A percentile compares a stretch with the other conserved stretches of the same genome.
phyloP scores from a whole-genome alignment of 805 yeast genomes.

The Kluyveromyces nonfermentans region DNA sequence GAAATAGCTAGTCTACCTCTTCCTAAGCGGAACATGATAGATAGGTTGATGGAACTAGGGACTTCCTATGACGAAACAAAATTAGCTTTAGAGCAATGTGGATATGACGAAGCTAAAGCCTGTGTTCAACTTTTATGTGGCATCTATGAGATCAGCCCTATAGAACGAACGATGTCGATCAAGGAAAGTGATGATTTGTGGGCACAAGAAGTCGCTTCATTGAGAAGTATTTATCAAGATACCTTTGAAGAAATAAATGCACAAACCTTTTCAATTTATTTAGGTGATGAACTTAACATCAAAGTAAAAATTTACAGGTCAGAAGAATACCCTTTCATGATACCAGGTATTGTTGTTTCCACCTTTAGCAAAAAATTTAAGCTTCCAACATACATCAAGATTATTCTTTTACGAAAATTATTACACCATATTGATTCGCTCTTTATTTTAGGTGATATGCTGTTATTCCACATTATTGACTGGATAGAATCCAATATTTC shows the following conservation, averaged over 20 bases:
- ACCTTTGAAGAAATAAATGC: constrained; percentile 29
- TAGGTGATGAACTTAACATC: constrained; percentile 27
- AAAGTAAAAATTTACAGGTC: constrained; percentile 38
- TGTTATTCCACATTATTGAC: constrained; percentile 58
- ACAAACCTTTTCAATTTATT: constrained; percentile 24
- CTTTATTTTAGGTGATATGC: constrained; percentile 56
- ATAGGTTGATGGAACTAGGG: constrained; percentile 57
- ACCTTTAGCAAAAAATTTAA: constrained; percentile 35
- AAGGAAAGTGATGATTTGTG: constrained; percentile 42
- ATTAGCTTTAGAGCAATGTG: constrained; percentile 34
- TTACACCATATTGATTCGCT: constrained; percentile 35
- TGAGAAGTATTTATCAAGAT: constrained; percentile 49
- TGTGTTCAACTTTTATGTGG: constrained; percentile 9
- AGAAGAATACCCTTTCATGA: constrained; percentile 46
- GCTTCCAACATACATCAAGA: constrained; percentile 61
- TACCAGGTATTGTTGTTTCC: constrained; percentile 62
- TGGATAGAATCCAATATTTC: constrained; percentile 64
- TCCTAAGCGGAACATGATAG: constrained; percentile 45
- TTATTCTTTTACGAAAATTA: constrained; percentile 43
- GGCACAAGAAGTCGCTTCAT: constrained; percentile 67
- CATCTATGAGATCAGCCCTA: constrained; percentile 9
- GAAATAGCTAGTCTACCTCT: constrained; percentile 32
- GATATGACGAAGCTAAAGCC: constrained; percentile 40
- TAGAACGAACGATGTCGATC: constrained; percentile 9
- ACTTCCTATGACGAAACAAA: constrained; percentile 56